phyloP scores from a whole-genome alignment of 768 basidiomycete species.

The Boletus eberwhitei region DNA sequence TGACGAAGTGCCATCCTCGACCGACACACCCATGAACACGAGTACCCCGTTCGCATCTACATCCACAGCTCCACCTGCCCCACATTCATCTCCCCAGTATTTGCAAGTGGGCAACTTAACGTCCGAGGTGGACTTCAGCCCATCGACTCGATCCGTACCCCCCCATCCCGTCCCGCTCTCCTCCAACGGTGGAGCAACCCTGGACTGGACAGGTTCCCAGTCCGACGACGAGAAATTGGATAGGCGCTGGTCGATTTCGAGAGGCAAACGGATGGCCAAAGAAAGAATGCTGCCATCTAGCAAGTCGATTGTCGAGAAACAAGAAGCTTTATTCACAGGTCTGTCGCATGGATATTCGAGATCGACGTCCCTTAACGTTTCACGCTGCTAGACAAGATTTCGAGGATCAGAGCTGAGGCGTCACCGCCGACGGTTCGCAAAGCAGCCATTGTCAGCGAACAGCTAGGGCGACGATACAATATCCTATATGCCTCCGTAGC shows the following conservation, averaged over 20 bases:
- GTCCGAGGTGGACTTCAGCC: slow-evolving; percentile 67
- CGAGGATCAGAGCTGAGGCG: slow-evolving; percentile 47
- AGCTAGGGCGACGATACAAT: slow-evolving; percentile 62
- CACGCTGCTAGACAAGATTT: slow-evolving; percentile 49
- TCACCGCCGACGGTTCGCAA: slow-evolving; percentile 58
- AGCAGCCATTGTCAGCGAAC: slow-evolving; percentile 60
- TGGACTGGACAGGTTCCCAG: slow-evolving; percentile 68
- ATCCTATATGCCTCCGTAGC: slow-evolving; percentile 44
- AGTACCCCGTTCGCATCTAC: slow-evolving; percentile 32
- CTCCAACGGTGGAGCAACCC: slow-evolving; percentile 61
- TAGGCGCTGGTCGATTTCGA: slow-evolving; percentile 57
- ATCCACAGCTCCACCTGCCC: slow-evolving; percentile 18
- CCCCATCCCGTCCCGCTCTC: slow-evolving; percentile 69
- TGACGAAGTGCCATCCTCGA: slow-evolving; percentile 22
- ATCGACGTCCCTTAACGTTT: background rate
- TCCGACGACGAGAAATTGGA: slow-evolving; percentile 58
- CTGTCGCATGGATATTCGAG: slow-evolving; percentile 10
- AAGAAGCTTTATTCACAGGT: slow-evolving; percentile 60
- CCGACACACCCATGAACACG: slow-evolving; percentile 27
- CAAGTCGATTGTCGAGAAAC: slow-evolving; percentile 50
- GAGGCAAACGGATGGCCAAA: slow-evolving; percentile 55
- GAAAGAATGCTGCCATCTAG: slow-evolving; percentile 42
- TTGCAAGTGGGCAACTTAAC: slow-evolving; percentile 16
- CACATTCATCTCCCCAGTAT: slow-evolving; percentile 21
- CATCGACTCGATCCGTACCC: slow-evolving; percentile 48